Conservation (phyloP, 768 basidiomycete genomes). For the Trametes cubensis region DNA sequence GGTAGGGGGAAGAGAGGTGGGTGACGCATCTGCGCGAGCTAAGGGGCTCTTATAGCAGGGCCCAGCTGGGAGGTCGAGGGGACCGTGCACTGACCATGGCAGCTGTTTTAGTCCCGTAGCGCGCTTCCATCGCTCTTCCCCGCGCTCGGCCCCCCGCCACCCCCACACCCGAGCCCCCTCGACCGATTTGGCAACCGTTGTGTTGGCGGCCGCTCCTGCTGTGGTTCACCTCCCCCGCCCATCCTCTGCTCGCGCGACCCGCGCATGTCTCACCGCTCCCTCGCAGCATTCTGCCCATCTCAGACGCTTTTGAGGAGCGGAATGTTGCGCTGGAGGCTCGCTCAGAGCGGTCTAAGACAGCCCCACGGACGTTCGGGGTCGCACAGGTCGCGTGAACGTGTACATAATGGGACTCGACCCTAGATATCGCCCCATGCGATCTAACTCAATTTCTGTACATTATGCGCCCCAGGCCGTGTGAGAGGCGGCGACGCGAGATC, state of each 20-base stretch:
- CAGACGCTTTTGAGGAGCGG: neutral
- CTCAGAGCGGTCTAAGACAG: constrained; percentile 7
- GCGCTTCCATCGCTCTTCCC: constrained; percentile 30
- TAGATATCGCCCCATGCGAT: constrained; percentile 23
- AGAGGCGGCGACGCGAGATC: neutral
- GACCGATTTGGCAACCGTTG: constrained; percentile 20
- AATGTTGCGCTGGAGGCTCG: neutral
- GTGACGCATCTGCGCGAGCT: constrained; percentile 26
- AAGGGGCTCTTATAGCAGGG: constrained; percentile 27
- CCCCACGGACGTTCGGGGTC: constrained; percentile 18
- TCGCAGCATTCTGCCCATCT: neutral
- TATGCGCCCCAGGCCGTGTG: constrained; percentile 2
- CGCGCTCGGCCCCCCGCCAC: constrained; percentile 29
- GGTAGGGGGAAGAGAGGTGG: constrained; percentile 33
- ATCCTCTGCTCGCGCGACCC: neutral
- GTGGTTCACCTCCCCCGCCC: constrained; percentile 4
- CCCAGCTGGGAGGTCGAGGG: constrained; percentile 23
- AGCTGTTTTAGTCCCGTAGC: constrained; percentile 27
- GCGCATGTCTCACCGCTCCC: constrained; percentile 3
- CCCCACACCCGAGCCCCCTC: constrained; percentile 10
- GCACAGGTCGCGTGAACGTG: constrained; percentile 23
- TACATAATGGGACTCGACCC: constrained; percentile 25
- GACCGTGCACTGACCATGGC: constrained; percentile 14
- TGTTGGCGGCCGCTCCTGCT: constrained; percentile 13
- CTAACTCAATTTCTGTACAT: constrained; percentile 20